Evolutionary conservation across 306 rosid genomes (phyloP).

Genomic region (Trifolium dubium): DNA sequence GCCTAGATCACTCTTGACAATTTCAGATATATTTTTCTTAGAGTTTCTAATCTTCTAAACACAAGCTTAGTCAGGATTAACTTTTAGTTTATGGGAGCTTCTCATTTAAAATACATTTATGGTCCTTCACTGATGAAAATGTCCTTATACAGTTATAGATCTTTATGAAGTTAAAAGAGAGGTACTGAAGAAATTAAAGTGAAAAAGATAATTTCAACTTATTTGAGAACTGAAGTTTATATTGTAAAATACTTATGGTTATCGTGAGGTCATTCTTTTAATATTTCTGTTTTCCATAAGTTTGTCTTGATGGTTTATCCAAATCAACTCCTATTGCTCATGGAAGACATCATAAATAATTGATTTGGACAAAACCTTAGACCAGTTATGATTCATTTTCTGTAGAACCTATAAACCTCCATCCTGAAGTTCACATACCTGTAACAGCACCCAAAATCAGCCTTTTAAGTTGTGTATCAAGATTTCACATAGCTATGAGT

Average conservation of each 20-base stretch:
- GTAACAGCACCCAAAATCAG: neutral
- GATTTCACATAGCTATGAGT: conserved; percentile 13
- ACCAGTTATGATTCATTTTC: conserved; percentile 2
- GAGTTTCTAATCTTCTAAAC: conserved; percentile 13
- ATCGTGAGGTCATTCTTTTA: neutral
- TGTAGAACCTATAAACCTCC: conserved; percentile 18
- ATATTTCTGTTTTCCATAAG: neutral
- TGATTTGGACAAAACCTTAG: conserved; percentile 23
- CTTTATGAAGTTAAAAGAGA: neutral
- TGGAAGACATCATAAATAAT: conserved; percentile 15
- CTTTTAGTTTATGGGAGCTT: conserved; percentile 10
- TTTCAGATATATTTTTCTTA: neutral
- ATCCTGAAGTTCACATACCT: conserved; percentile 9
- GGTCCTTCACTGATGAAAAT: neutral
- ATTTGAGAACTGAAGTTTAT: neutral
- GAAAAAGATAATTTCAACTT: conserved; percentile 8
- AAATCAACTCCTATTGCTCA: conserved; percentile 1
- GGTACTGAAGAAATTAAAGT: neutral
- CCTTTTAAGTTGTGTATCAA: conserved; percentile 4
- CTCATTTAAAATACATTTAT: neutral
- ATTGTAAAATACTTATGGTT: neutral
- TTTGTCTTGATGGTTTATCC: conserved; percentile 2
- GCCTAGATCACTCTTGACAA: neutral
- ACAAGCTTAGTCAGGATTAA: neutral
- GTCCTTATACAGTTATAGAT: conserved; percentile 4